These are phyloP conservation scores for Alternaria consortialis DNA, from an alignment of 2,329 filamentous ascomycete species.

Conservation along the genomic window DNA sequence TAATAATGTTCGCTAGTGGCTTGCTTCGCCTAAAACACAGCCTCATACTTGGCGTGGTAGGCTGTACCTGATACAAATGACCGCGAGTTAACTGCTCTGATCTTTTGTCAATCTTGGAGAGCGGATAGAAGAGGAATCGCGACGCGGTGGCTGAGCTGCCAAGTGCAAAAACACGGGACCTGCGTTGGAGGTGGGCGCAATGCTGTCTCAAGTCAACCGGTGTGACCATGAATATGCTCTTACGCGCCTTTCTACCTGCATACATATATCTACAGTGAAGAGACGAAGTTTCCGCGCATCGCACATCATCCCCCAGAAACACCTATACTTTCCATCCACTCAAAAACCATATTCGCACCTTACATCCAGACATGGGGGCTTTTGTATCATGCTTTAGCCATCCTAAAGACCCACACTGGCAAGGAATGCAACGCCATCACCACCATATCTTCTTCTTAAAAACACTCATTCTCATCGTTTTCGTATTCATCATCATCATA, in stretches of 20 bases:
- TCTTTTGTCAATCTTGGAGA: neutral
- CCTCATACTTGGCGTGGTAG: neutral
- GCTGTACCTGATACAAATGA: neutral
- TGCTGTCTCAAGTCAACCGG: neutral
- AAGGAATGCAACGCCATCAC: slow-evolving; percentile 18
- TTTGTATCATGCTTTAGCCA: slow-evolving; percentile 10
- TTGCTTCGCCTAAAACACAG: neutral
- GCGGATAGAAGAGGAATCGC: neutral
- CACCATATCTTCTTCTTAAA: slow-evolving; percentile 19
- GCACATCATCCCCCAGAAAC: too few relatives aligned
- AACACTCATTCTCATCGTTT: neutral
- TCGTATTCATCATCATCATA: neutral
- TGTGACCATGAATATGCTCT: neutral
- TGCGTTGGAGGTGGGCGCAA: neutral
- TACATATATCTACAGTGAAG: neutral
- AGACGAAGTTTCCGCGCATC: too few relatives aligned
- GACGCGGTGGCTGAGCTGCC: neutral
- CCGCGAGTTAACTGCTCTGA: neutral
- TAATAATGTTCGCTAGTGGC: neutral
- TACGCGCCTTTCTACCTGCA: neutral
- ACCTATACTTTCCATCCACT: too few relatives aligned
- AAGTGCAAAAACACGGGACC: neutral
- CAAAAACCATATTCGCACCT: neutral
- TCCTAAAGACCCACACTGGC: slow-evolving; percentile 18
- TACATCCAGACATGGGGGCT: slow-evolving; percentile 7